Evolutionary conservation across 805 yeast genomes (phyloP).

Genomic region (Wickerhamomyces tratensis): DNA sequence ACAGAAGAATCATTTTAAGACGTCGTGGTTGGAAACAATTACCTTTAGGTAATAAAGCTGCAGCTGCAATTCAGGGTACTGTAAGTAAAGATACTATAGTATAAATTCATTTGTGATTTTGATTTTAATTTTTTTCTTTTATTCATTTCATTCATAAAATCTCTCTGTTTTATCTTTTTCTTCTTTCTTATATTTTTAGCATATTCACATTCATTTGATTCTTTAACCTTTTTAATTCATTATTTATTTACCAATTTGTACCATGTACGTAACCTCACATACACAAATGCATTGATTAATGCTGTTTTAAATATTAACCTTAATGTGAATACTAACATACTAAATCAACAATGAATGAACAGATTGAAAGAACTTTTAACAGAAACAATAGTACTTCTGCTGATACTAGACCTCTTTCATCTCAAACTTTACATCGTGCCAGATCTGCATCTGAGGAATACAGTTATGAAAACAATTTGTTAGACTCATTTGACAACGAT

Average conservation of each 20-base stretch:
- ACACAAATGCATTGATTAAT: no score
- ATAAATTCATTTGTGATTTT: not conserved
- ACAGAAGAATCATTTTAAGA: slow-evolving; percentile 24
- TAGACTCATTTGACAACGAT: slow-evolving; percentile 27
- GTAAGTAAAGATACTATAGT: slow-evolving; percentile 11
- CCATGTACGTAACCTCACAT: no score
- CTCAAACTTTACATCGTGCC: slow-evolving; percentile 11
- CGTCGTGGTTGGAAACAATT: slow-evolving; percentile 26
- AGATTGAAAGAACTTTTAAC: no score
- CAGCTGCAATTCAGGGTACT: slow-evolving; percentile 16
- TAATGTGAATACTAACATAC: no score
- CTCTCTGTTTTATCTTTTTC: no score
- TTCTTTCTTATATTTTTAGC: no score
- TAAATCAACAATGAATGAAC: no score
- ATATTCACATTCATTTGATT: no score
- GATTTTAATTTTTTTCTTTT: not conserved
- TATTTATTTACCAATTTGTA: no score
- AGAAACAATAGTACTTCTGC: no score
- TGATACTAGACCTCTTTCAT: not conserved
- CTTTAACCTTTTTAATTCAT: no score
- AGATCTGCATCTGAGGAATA: slow-evolving; percentile 13
- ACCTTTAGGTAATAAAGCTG: slow-evolving; percentile 18
- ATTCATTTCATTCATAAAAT: not conserved
- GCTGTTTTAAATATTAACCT: no score
- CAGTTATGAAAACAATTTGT: slow-evolving; percentile 28